These are phyloP conservation scores for Suzukiozyma palmioleophila DNA, from an alignment of 1,139 yeast species.

Conservation along the genomic window DNA sequence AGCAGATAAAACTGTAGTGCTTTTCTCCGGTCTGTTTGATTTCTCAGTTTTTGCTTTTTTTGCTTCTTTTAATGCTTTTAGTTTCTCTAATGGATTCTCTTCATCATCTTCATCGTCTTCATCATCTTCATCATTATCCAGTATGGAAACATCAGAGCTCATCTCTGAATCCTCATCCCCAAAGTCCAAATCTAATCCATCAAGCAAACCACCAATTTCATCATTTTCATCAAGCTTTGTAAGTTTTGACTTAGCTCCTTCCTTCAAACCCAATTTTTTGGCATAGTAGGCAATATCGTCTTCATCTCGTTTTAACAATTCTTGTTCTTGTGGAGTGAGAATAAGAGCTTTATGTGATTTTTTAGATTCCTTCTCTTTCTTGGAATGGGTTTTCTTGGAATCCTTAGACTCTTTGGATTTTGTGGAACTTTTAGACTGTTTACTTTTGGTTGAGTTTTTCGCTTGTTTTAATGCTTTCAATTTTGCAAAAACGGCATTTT, in stretches of 20 bases:
- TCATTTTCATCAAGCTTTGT: conserved; percentile 58
- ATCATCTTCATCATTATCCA: no score
- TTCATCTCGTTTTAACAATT: conserved; percentile 57
- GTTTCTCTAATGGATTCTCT: conserved; percentile 37
- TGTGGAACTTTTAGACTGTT: conserved; percentile 25
- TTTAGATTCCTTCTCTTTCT: neutral
- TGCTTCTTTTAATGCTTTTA: conserved; percentile 38
- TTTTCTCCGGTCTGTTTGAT: conserved; percentile 3
- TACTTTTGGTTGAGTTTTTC: conserved; percentile 9
- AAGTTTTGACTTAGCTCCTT: conserved; percentile 39
- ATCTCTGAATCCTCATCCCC: conserved; percentile 9
- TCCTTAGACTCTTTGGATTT: conserved; percentile 29
- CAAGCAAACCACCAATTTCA: conserved; percentile 66
- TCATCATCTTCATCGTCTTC: conserved; percentile 12
- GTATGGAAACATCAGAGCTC: conserved; percentile 64
- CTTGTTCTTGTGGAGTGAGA: conserved; percentile 35
- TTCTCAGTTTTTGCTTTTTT: conserved; percentile 11
- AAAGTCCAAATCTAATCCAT: conserved; percentile 64
- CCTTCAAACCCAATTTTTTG: conserved; percentile 69
- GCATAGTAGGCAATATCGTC: conserved; percentile 82
- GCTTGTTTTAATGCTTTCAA: conserved; percentile 39
- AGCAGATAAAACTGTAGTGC: conserved; percentile 19
- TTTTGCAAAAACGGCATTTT: conserved; percentile 38
- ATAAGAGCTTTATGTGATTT: conserved; percentile 5
- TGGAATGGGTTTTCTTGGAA: conserved; percentile 6